Percentiles rank a stretch among this genome's conserved stretches.
These are phyloP conservation scores for Cucurbita pepo DNA, from an alignment of 306 rosid species.

Conservation along the genomic window DNA sequence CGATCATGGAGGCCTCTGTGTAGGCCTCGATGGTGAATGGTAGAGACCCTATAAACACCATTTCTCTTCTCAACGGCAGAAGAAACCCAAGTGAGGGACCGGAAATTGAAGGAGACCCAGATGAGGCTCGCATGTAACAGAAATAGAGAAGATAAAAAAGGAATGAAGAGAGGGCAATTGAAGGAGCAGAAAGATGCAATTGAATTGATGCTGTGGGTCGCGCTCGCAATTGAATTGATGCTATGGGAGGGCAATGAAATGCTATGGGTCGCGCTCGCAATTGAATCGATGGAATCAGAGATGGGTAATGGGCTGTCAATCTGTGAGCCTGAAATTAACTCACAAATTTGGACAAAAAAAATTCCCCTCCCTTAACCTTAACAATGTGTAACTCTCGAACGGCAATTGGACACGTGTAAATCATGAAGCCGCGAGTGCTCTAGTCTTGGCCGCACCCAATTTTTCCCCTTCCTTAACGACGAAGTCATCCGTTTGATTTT, in stretches of 20 bases:
- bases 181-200: background rate
- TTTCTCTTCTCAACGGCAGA: background rate
- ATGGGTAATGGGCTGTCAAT: no score
- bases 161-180: background rate
- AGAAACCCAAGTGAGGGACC: background rate
- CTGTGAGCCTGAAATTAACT: no score
- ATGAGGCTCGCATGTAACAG: background rate
- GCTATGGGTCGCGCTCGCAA: no score
- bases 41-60: constrained; percentile 42
- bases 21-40: constrained; percentile 33
- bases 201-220: background rate
- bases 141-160: background rate
- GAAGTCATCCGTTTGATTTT: no score
- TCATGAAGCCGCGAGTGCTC: no score
- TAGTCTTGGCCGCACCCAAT: no score
- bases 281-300: background rate
- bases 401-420: no score
- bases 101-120: constrained; percentile 9
- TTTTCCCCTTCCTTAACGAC: no score
- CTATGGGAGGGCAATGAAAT: background rate
- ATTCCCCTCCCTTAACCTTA: no score
- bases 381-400: no score
- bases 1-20: constrained; percentile 19
- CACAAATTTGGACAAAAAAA: no score
- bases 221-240: background rate